These are phyloP conservation scores for Blastobotrys peoriensis DNA, from an alignment of 805 yeast genomes.

Conservation along the genomic window DNA sequence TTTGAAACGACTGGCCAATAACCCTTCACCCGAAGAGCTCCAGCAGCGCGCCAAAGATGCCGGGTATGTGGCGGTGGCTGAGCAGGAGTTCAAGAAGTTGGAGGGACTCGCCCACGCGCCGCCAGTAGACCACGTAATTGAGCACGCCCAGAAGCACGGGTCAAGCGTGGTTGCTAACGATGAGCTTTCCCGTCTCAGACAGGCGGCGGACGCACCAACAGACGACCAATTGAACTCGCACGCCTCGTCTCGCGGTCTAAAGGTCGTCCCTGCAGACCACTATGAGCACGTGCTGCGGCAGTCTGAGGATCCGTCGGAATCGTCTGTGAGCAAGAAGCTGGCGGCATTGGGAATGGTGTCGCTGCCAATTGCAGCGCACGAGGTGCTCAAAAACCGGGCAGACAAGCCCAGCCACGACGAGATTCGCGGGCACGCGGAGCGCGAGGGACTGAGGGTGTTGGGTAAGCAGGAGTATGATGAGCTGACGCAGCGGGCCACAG, in stretches of 20 bases:
- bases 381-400: constrained; percentile 21
- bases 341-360: constrained; percentile 25
- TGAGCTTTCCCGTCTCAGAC: constrained; percentile 17
- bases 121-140: constrained; percentile 20
- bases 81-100: constrained; percentile 20
- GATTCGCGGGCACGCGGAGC: constrained; percentile 28
- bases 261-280: constrained; percentile 21
- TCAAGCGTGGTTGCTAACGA: constrained; percentile 18
- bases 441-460: constrained; percentile 28
- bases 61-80: constrained; percentile 21
- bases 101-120: constrained; percentile 13
- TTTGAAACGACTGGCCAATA: constrained; percentile 13
- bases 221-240: constrained; percentile 22
- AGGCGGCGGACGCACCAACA: constrained; percentile 25
- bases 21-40: constrained; percentile 22
- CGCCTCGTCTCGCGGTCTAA: constrained; percentile 18
- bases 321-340: constrained; percentile 15
- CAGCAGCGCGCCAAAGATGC: constrained; percentile 15
- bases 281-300: constrained; percentile 22
- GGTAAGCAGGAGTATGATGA: constrained; percentile 29
- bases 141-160: constrained; percentile 20
- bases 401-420: constrained; percentile 24
- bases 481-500: constrained; percentile 8
- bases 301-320: constrained; percentile 17
- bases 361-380: constrained; percentile 22